Conservation (phyloP, 192 early-diverging fungal species). For the Glomus cerebriforme region DNA sequence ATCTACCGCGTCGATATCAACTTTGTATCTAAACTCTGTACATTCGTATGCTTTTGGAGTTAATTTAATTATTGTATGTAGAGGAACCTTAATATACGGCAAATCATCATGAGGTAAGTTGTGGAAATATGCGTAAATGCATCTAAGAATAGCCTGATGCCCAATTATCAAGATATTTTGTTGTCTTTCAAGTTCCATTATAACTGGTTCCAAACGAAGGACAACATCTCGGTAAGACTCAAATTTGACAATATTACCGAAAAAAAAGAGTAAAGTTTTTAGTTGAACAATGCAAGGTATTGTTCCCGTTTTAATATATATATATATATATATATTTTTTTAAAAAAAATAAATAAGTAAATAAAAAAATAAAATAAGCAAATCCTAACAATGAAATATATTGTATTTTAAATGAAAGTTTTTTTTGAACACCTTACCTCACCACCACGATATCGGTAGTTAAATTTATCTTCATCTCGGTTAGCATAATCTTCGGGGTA, state of each 20-base stretch:
- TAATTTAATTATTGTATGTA: conserved; percentile 96
- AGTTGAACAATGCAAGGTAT: not conserved
- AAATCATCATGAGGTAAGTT: conserved; percentile 92
- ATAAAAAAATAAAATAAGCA: not conserved
- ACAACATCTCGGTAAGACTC: conserved; percentile 96
- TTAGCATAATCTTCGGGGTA: conserved; percentile 94
- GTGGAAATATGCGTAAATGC: conserved; percentile 98
- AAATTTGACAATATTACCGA: not conserved
- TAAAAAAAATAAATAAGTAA: not conserved
- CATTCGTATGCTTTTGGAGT: conserved; percentile 97
- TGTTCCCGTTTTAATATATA: not conserved
- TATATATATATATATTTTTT: not conserved
- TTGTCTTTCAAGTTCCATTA: conserved; percentile 98
- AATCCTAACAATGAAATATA: not conserved
- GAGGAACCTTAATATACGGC: conserved; percentile 98
- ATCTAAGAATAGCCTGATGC: conserved; percentile 97
- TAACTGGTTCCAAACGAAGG: conserved; percentile 94
- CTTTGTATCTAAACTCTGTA: conserved; percentile 88
- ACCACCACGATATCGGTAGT: conserved; percentile 81
- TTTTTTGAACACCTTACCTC: conserved; percentile 42
- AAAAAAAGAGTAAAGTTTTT: not conserved
- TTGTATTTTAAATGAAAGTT: not conserved
- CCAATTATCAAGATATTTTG: conserved; percentile 95
- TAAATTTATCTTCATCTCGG: conserved; percentile 97
- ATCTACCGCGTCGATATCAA: conserved; percentile 97